Conservation (phyloP, 2,329 filamentous ascomycete species). For the Fusarium domesticum region DNA sequence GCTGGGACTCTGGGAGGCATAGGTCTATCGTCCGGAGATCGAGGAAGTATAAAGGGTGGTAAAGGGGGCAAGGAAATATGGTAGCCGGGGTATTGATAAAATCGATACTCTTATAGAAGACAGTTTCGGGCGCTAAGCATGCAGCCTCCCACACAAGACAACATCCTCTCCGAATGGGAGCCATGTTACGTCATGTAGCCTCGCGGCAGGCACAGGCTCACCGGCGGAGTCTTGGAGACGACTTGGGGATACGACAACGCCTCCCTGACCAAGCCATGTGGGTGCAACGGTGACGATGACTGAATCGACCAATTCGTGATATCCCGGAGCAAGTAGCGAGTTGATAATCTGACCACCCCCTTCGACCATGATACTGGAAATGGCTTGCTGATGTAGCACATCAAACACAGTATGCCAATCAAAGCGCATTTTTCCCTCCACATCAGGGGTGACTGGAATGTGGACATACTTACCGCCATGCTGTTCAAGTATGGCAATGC, state of each 20-base stretch:
- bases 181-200: constrained; percentile 68
- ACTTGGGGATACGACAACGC: constrained; percentile 73
- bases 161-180: constrained; percentile 77
- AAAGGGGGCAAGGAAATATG: too few relatives aligned
- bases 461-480: constrained; percentile 53
- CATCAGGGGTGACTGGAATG: constrained; percentile 36
- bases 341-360: constrained; percentile 83
- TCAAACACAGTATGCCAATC: constrained; percentile 64
- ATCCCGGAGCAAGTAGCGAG: constrained; percentile 63
- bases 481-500: constrained; percentile 41
- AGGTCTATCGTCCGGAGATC: too few relatives aligned
- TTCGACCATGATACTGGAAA: constrained; percentile 86
- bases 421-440: constrained; percentile 45
- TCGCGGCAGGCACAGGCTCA: constrained; percentile 57
- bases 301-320: constrained; percentile 64
- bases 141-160: constrained; percentile 70
- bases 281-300: constrained; percentile 89
- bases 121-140: too few relatives aligned
- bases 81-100: not conserved
- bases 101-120: too few relatives aligned
- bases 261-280: constrained; percentile 81
- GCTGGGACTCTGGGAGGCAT: too few relatives aligned
- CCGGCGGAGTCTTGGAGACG: constrained; percentile 50
- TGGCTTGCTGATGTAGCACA: constrained; percentile 54
- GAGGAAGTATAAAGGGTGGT: too few relatives aligned